Base-by-base conservation (phyloP, 805 yeast genomes). In the Maudiozyma saulgeensis region DNA sequence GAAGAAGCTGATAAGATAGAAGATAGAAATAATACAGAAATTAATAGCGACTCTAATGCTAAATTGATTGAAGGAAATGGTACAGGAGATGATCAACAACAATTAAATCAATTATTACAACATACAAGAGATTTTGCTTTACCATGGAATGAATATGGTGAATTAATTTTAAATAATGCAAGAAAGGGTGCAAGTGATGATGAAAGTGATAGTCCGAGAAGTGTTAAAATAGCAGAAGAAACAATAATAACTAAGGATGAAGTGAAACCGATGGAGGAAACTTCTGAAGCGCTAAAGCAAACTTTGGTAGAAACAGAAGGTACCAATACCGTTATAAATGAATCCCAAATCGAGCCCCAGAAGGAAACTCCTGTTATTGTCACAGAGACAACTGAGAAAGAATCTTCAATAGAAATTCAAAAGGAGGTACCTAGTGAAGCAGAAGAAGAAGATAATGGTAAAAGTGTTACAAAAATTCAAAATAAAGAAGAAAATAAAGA, bases 1-100 rank as follows among this genome's bases (percentile, higher is more conserved):
- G 70, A 73, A 6, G 78, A 76, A 23, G 67, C 83, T 9, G 88
- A 83, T 51, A 75, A 71, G 26, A 53, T 81, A 21, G 88, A 78
- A 50, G 69, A 69, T 43, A 63, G 60, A 15, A 19, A 39, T 21
- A 23, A 39, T 39, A 19, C 26, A 18, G 19, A 28, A 37, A 16
- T 18, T 31, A 13, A 15, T 13, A 34, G 44, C 28, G 41, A 31
- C 13, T 19, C 43, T 3, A 31, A 38, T 37, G 31, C 12, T 28
- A 28, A 28, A 28, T 28, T 11, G 12, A 28, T 28, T 28, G 32
- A 28, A 28, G 32, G 12, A 28, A 28, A 6, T 11, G 8, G 32
- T 6, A 28, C 32, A 35, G 18, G 8, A 6, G 38, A 16, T 7
- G 18, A 35, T 35, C 16, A 35, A 16, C 16, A 35, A 15, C 38